Evolutionary conservation across 768 basidiomycete species (phyloP).

Genomic region (Boletus edulis): DNA sequence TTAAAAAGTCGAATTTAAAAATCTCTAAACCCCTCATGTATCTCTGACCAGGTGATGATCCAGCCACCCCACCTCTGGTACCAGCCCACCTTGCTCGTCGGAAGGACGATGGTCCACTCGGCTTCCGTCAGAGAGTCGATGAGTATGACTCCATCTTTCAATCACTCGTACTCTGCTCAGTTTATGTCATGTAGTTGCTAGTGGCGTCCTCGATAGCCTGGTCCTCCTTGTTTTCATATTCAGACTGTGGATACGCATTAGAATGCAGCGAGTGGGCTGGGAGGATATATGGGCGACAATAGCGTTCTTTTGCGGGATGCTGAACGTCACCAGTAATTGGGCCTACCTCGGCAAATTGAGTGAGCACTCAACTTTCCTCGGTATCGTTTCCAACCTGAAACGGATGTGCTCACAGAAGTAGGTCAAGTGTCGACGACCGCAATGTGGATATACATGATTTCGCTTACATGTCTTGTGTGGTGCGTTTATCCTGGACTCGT

Average conservation of each 20-base stretch:
- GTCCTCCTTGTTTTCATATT: slow-evolving; percentile 14
- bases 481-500: slow-evolving; percentile 2
- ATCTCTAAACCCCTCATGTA: too few species aligned
- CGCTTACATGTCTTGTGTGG: slow-evolving; percentile 12
- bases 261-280: slow-evolving; percentile 18
- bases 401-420: not conserved
- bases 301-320: slow-evolving; percentile 14
- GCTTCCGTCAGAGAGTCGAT: not conserved
- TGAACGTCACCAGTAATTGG: slow-evolving; percentile 8
- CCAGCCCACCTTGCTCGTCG: not conserved
- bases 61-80: not conserved
- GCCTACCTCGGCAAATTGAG: not conserved
- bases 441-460: slow-evolving; percentile 15
- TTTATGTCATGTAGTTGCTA: not conserved
- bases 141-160: not conserved
- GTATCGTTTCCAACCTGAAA: not conserved
- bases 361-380: not conserved
- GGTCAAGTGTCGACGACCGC: not conserved
- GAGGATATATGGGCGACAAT: slow-evolving; percentile 21
- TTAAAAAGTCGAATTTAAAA: too few species aligned
- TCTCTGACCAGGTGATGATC: not conserved
- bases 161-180: not conserved
- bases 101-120: not conserved
- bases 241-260: slow-evolving; percentile 20
- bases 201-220: not conserved